Evolutionary conservation across 345 rosid genomes (phyloP).

Genomic region (Clausena lansium): DNA sequence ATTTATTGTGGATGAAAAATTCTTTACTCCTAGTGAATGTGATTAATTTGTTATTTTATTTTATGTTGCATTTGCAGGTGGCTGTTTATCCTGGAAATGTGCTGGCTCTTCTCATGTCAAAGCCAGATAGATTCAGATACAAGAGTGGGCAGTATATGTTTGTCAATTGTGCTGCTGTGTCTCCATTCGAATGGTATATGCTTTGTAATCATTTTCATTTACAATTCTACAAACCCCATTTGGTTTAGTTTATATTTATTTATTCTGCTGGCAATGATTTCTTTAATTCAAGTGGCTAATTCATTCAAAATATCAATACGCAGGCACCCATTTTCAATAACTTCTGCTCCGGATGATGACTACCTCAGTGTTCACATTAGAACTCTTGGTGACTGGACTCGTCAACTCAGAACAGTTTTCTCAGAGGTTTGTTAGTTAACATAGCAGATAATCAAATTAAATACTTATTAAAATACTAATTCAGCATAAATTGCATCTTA

Average conservation of each 20-base stretch:
- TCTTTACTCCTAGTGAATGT: not conserved
- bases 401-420: constrained; percentile 63
- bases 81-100: constrained; percentile 80
- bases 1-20: too few relatives aligned
- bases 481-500: too few relatives aligned
- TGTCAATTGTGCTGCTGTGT: constrained; percentile 77
- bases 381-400: constrained; percentile 80
- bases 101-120: constrained; percentile 65
- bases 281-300: not conserved
- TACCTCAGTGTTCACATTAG: constrained; percentile 74
- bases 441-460: not conserved
- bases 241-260: not conserved
- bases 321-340: constrained; percentile 93
- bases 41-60: not conserved
- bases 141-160: constrained; percentile 87
- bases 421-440: constrained; percentile 41
- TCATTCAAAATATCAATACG: not conserved
- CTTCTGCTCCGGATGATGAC: constrained; percentile 84
- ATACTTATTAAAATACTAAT: too few relatives aligned
- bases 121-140: constrained; percentile 77
- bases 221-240: too few relatives aligned
- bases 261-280: not conserved
- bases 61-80: constrained; percentile 34
- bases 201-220: not conserved
- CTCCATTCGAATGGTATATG: constrained; percentile 76